phyloP scores from a whole-genome alignment of 2,329 filamentous ascomycete genomes.

The Botrytis deweyae region DNA sequence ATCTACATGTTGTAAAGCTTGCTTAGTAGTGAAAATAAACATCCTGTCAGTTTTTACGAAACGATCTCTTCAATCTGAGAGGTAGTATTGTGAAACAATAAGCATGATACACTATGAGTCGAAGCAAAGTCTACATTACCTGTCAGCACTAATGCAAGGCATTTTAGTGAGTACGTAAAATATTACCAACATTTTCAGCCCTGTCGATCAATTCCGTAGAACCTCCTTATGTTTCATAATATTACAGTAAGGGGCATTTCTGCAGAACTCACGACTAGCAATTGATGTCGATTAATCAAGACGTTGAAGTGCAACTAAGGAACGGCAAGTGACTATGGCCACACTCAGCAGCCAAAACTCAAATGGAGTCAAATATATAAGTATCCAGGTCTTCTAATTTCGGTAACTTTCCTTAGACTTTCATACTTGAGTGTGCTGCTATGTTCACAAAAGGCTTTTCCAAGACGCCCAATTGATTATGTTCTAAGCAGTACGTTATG shows the following conservation, averaged over 20 bases:
- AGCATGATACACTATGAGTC: background rate
- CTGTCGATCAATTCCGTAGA: background rate
- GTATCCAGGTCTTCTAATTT: background rate
- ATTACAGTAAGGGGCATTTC: background rate
- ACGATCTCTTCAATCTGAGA: background rate
- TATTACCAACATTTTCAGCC: background rate
- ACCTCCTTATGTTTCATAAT: background rate
- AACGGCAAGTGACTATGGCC: background rate
- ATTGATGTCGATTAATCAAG: background rate
- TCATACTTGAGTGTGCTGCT: background rate
- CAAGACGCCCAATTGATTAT: background rate
- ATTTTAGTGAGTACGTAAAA: background rate
- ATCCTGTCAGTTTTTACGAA: background rate
- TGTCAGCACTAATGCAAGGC: background rate
- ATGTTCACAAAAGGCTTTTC: background rate
- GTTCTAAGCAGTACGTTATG: background rate
- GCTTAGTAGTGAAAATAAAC: background rate
- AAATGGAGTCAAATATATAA: background rate
- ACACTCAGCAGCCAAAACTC: background rate
- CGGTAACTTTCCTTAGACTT: background rate
- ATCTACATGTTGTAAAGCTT: background rate
- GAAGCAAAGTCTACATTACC: background rate
- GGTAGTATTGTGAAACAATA: background rate
- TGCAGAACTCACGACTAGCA: background rate
- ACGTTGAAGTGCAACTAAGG: background rate